Evolutionary conservation across 2,329 filamentous ascomycete genomes (phyloP), one percentile per base, ranked within the genome.

Genomic region (Arthrobotrys iridis): DNA sequence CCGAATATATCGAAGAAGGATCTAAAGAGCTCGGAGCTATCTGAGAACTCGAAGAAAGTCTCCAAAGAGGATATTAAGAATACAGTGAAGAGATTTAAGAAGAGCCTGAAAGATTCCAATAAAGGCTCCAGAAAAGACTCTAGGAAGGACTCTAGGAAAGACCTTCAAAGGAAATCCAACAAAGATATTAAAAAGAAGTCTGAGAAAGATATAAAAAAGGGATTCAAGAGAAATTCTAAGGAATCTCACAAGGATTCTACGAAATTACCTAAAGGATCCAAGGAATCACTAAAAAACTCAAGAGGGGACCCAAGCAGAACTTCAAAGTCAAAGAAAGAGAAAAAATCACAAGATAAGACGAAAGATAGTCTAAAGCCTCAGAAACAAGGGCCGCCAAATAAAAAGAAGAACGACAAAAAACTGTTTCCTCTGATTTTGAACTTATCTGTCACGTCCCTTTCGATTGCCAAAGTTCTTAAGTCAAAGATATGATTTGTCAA

Each of bases 401-500:
- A 58, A 33, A 46, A 37, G 18, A 41, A 68, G 15, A 15, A 35
- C 20, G 50, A 71, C 1, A 20, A 58, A 5, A 50, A 40, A n/a
- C 15, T 48, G 2, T 20, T 50, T 6, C 37, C 30, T n/a, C 30
- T 43, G 10, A 28, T 52, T 22, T 4, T 37, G 15, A 18, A 18
- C 37, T 22, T 58, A 35, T 35, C 22, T 35, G 5, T 33, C 22
- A 28, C 11, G 24, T 59, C 15, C 24, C 30, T 50, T 15, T 43
- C 50, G 18, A 55, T 55, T 41, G 50, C 28, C 11, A 48, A 58
- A 52, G 50, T 33, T 15, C 20, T 43, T n/a, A 57, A 40, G 11
- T 58, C 30, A 13, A 43, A 43, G 37, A 52, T 18, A 75, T 75
- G 71, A 52, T 75, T 68, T 63, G 57, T 4, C 57, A 67, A 37